Evolutionary conservation across 1,284 basidiomycete genomes (phyloP).

Genomic region (Tausonia pullulans): DNA sequence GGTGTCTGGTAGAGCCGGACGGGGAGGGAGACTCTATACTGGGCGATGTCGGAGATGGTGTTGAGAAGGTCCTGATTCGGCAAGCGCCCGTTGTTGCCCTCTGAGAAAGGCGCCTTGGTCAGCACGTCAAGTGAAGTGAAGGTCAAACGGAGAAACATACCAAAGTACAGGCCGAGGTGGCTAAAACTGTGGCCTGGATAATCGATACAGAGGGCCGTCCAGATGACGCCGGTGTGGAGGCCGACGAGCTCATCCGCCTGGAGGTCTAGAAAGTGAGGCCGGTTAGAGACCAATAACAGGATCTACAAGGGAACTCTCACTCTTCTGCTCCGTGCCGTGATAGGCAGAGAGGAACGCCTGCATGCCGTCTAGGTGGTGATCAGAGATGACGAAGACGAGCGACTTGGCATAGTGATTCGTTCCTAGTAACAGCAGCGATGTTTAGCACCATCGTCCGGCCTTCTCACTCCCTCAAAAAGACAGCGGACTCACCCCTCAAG

Average conservation of each 20-base stretch:
- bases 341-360: conserved; percentile 82
- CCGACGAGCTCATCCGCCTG: conserved; percentile 50
- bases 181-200: conserved; percentile 95
- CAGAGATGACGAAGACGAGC: conserved; percentile 77
- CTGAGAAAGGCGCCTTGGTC: conserved; percentile 36
- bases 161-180: conserved; percentile 81
- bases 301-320: conserved; percentile 36
- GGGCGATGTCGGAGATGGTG: conserved; percentile 61
- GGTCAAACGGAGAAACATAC: conserved; percentile 38
- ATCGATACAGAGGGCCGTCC: conserved; percentile 90
- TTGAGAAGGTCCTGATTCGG: conserved; percentile 95
- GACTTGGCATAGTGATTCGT: conserved; percentile 92
- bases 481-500: conserved; percentile 51
- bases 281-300: background rate
- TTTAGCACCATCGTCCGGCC: background rate
- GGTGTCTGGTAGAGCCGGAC: conserved; percentile 62
- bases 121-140: background rate
- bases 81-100: conserved; percentile 86
- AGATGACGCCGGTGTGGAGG: conserved; percentile 66
- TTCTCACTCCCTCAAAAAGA: background rate
- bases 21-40: conserved; percentile 58
- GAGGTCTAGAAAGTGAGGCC: conserved; percentile 43
- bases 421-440: conserved; percentile 38
- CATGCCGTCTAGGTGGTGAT: conserved; percentile 80
- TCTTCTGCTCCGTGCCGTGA: conserved; percentile 55